Conservation (phyloP, 352 stramenopile genomes). For the Pythium brachiatum region DNA sequence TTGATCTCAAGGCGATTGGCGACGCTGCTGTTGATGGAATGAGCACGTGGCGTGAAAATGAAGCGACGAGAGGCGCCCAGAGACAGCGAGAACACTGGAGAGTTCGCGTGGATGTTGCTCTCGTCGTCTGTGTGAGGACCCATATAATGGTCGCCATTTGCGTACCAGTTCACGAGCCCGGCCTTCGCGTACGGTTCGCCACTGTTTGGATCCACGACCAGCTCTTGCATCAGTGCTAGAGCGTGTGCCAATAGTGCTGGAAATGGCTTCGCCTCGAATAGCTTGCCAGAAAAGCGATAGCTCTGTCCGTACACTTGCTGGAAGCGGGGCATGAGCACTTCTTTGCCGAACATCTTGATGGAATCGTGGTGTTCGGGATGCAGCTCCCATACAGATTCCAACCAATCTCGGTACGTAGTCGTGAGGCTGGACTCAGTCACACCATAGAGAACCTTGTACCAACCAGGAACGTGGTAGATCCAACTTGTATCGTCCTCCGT, state of each 20-base stretch:
- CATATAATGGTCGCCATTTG: slow-evolving; percentile 75
- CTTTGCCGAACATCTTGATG: slow-evolving; percentile 76
- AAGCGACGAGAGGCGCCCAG: slow-evolving; percentile 69
- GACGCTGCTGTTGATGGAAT: background rate
- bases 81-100: slow-evolving; percentile 66
- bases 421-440: slow-evolving; percentile 20
- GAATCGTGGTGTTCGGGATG: slow-evolving; percentile 59
- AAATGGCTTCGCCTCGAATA: slow-evolving; percentile 47
- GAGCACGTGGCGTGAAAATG: slow-evolving; percentile 43
- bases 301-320: slow-evolving; percentile 60
- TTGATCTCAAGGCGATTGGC: slow-evolving; percentile 37
- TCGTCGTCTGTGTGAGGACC: slow-evolving; percentile 77
- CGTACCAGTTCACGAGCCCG: slow-evolving; percentile 84
- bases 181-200: slow-evolving; percentile 14
- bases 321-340: slow-evolving; percentile 56
- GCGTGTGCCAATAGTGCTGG: slow-evolving; percentile 34
- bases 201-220: slow-evolving; percentile 19
- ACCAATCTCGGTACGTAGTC: slow-evolving; percentile 20
- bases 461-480: slow-evolving; percentile 56
- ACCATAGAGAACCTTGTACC: slow-evolving; percentile 42
- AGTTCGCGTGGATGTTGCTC: slow-evolving; percentile 39
- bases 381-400: slow-evolving; percentile 45
- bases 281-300: slow-evolving; percentile 61
- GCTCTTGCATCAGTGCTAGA: slow-evolving; percentile 41
- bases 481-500: slow-evolving; percentile 40